phyloP scores from a whole-genome alignment of 169 alveolate genomes.

The Plasmodium coatneyi region DNA sequence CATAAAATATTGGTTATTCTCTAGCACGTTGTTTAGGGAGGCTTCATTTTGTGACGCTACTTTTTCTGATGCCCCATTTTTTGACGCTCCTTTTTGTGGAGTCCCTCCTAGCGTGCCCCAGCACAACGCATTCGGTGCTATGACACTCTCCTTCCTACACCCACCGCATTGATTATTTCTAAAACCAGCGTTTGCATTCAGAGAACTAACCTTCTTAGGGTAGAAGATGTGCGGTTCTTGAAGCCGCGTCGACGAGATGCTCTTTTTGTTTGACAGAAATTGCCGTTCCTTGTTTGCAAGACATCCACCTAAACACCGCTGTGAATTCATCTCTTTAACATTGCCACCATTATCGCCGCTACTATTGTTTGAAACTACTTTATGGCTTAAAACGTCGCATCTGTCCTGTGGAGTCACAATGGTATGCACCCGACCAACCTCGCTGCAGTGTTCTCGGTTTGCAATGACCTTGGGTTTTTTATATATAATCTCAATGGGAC shows the following conservation, averaged over 20 bases:
- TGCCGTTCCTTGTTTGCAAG: neutral
- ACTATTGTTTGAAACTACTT: neutral
- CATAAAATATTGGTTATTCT: neutral
- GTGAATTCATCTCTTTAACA: neutral
- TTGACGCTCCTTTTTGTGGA: neutral
- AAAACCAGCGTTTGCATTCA: neutral
- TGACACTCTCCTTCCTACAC: neutral
- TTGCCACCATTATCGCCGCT: neutral
- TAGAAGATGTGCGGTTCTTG: neutral
- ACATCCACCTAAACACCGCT: neutral
- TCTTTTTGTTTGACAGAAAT: neutral
- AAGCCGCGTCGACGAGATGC: neutral
- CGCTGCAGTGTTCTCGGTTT: neutral
- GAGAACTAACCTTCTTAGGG: constrained; percentile 2
- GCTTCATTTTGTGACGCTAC: neutral
- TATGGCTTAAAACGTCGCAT: neutral
- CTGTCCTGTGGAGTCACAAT: neutral
- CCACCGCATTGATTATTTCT: neutral
- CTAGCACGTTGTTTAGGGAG: neutral
- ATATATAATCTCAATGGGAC: neutral
- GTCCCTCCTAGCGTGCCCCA: neutral
- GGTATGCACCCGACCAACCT: neutral
- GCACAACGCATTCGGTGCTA: neutral
- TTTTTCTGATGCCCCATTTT: neutral
- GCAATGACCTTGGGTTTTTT: neutral